A percentile compares a stretch with the other conserved stretches of the same genome.
Conservation (phyloP, 2,329 filamentous ascomycete species). For the Ophiostoma ulmi region DNA sequence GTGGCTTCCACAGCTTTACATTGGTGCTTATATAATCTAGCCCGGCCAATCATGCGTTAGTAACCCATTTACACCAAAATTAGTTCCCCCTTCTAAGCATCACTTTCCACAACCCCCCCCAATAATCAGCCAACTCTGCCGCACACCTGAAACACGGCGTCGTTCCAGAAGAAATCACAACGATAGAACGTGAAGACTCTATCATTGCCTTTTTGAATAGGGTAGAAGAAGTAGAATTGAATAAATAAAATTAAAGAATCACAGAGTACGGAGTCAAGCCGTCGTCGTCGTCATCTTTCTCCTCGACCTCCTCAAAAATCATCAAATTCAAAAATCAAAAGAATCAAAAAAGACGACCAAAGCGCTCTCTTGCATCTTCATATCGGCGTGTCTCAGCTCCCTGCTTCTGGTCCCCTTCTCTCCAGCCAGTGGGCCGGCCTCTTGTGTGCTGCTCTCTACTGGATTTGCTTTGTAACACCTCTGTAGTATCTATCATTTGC, state of each 20-base stretch:
- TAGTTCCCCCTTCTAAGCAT: not conserved
- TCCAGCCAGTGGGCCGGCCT: too few relatives aligned
- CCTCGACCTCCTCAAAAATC: not conserved
- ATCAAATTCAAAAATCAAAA: not conserved
- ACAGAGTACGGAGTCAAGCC: not conserved
- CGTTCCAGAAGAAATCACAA: constrained; percentile 23
- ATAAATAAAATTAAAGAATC: not conserved
- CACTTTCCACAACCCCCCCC: not conserved
- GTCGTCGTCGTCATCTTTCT: not conserved
- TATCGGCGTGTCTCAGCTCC: not conserved
- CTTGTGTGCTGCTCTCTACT: not conserved
- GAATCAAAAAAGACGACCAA: not conserved
- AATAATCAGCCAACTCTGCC: constrained; percentile 32
- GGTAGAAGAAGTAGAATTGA: not conserved
- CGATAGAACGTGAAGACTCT: not conserved
- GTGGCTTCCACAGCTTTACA: not conserved
- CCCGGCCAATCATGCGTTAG: not conserved
- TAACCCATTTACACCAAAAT: not conserved
- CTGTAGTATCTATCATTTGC: not conserved
- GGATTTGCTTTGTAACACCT: too few relatives aligned
- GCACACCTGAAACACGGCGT: constrained; percentile 44
- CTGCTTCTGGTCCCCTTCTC: not conserved
- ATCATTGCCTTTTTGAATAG: not conserved
- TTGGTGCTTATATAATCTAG: not conserved
- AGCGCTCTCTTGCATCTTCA: not conserved